Percentiles rank a stretch among this genome's conserved stretches.
phyloP scores from a whole-genome alignment of 805 yeast genomes.

The Lachancea nothofagi region DNA sequence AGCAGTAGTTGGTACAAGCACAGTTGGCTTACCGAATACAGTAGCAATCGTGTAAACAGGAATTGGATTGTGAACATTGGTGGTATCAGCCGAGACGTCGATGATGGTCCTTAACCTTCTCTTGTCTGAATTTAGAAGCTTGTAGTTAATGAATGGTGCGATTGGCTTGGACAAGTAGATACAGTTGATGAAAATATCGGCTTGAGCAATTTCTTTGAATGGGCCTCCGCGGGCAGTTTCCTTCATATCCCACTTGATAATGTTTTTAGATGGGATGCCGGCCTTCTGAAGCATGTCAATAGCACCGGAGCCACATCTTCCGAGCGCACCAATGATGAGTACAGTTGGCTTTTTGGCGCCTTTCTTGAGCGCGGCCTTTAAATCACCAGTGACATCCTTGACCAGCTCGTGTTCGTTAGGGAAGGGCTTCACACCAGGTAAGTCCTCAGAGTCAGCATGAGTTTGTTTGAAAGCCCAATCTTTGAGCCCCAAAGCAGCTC shows the following conservation, averaged over 20 bases:
- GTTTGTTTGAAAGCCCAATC: slow-evolving; percentile 93
- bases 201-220: slow-evolving; percentile 77
- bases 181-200: slow-evolving; percentile 93
- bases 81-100: slow-evolving; percentile 97
- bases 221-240: slow-evolving; percentile 98
- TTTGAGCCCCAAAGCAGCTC: slow-evolving; percentile 92
- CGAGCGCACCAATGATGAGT: slow-evolving; percentile 92
- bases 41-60: slow-evolving; percentile 92
- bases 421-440: slow-evolving; percentile 78
- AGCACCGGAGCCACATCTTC: slow-evolving; percentile 99
- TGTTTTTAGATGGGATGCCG: slow-evolving; percentile 82
- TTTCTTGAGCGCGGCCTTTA: slow-evolving; percentile 52
- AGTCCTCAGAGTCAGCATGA: slow-evolving; percentile 57
- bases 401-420: slow-evolving; percentile 73
- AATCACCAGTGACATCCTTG: slow-evolving; percentile 57
- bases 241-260: slow-evolving; percentile 91
- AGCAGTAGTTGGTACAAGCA: slow-evolving; percentile 63
- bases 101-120: slow-evolving; percentile 89
- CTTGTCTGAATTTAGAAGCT: slow-evolving; percentile 53
- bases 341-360: slow-evolving; percentile 70
- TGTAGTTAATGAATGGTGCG: slow-evolving; percentile 78
- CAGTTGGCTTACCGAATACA: slow-evolving; percentile 87
- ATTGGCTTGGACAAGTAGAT: slow-evolving; percentile 91
- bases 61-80: slow-evolving; percentile 96
- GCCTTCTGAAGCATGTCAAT: slow-evolving; percentile 71